A percentile compares a stretch with the other conserved stretches of the same genome.
These are phyloP conservation scores for Termitomyces sp. DNA, from an alignment of 768 basidiomycete genomes.

Conservation along the genomic window DNA sequence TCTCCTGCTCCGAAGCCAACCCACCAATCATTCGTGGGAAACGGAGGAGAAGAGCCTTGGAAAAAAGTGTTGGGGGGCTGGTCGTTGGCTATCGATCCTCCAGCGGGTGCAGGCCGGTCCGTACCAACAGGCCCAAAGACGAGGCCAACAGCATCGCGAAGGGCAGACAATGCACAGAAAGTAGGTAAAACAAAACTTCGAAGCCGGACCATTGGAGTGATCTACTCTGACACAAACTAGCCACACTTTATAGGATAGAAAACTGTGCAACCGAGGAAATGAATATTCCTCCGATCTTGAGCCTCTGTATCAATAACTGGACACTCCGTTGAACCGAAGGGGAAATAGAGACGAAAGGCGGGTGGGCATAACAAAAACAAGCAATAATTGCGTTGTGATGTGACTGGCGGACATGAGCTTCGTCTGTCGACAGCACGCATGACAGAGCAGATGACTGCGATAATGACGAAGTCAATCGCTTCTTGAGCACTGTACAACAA, in stretches of 20 bases:
- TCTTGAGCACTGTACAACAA: background rate
- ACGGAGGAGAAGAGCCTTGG: conserved; percentile 25
- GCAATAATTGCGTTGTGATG: background rate
- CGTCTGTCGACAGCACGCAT: conserved; percentile 1
- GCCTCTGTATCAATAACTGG: background rate
- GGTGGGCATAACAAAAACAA: background rate
- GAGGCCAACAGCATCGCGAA: conserved; percentile 3
- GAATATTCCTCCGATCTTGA: background rate
- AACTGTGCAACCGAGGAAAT: background rate
- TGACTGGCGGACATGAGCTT: background rate
- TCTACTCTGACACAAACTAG: background rate
- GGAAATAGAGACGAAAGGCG: background rate
- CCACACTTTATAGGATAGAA: conserved; percentile 9
- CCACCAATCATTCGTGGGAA: conserved; percentile 31
- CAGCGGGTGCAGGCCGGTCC: conserved; percentile 18
- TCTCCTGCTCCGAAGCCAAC: conserved; percentile 23
- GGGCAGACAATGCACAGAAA: background rate
- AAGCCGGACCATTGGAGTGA: conserved; percentile 8
- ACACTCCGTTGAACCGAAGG: background rate
- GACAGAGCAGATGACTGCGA: background rate
- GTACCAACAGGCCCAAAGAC: conserved; percentile 22
- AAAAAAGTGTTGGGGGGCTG: conserved; percentile 27
- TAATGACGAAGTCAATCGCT: background rate
- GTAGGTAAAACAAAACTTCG: conserved; percentile 2
- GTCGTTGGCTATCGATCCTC: conserved; percentile 19